These are phyloP conservation scores for Chytriomyces sp. DNA, from an alignment of 192 early-diverging fungal genomes.

Conservation along the genomic window DNA sequence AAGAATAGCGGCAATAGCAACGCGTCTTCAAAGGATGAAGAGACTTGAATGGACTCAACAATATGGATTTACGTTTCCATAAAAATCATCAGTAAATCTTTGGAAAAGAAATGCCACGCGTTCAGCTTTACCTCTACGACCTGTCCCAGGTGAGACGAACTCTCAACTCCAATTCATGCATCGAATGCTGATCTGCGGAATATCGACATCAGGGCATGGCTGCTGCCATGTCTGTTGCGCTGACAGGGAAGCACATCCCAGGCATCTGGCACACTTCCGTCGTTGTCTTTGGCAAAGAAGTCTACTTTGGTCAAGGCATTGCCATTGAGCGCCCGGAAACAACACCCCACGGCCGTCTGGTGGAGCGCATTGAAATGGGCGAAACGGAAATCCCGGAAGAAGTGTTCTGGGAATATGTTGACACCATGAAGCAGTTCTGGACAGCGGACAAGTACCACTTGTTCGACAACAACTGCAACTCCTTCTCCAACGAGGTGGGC, in stretches of 20 bases:
- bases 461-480: conserved; percentile 86
- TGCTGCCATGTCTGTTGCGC: conserved; percentile 60
- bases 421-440: conserved; percentile 57
- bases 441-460: conserved; percentile 81
- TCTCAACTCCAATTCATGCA: neutral
- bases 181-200: too few relatives aligned
- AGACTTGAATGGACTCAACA: too few relatives aligned
- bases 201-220: conserved; percentile 68
- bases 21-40: too few relatives aligned
- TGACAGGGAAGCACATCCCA: conserved; percentile 74
- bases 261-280: conserved; percentile 81
- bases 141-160: conserved; percentile 40
- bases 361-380: conserved; percentile 77
- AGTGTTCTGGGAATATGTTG: conserved; percentile 71
- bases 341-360: conserved; percentile 70
- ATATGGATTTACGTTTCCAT: too few relatives aligned
- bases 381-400: conserved; percentile 74
- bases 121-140: conserved; percentile 41
- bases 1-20: too few relatives aligned
- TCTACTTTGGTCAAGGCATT: conserved; percentile 82
- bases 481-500: conserved; percentile 28
- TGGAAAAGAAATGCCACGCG: neutral
- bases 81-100: too few relatives aligned
- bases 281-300: conserved; percentile 76
- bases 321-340: conserved; percentile 45